Evolutionary conservation across 1,284 basidiomycete species (phyloP).

Genomic region (Cryptococcus neoformans): DNA sequence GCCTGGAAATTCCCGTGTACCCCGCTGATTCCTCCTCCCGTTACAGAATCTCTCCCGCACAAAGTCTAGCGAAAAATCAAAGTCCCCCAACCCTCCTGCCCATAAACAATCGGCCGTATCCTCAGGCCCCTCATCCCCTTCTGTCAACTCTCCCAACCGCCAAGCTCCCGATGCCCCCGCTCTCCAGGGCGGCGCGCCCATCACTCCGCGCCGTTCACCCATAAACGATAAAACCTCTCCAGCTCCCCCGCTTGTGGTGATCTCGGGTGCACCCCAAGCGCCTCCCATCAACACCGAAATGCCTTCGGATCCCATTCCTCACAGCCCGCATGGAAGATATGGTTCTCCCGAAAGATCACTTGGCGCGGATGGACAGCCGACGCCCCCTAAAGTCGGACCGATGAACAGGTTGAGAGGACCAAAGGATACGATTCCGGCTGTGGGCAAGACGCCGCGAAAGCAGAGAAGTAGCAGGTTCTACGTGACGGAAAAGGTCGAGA

Average conservation of each 20-base stretch:
- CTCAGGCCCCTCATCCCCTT: slow-evolving; percentile 36
- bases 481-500: slow-evolving; percentile 92
- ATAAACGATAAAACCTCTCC: slow-evolving; percentile 50
- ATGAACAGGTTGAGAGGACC: slow-evolving; percentile 52
- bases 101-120: slow-evolving; percentile 54
- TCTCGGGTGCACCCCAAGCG: slow-evolving; percentile 57
- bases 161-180: neutral
- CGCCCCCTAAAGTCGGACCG: slow-evolving; percentile 52
- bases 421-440: slow-evolving; percentile 92
- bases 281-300: slow-evolving; percentile 55
- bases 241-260: slow-evolving; percentile 83
- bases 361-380: slow-evolving; percentile 41
- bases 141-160: slow-evolving; percentile 23
- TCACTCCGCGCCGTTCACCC: slow-evolving; percentile 43
- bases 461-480: slow-evolving; percentile 95
- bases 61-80: slow-evolving; percentile 40
- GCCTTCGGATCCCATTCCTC: slow-evolving; percentile 58
- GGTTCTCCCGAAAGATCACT: slow-evolving; percentile 39
- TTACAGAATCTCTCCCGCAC: slow-evolving; percentile 38
- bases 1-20: neutral
- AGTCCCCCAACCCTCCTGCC: slow-evolving; percentile 46
- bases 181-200: slow-evolving; percentile 40
- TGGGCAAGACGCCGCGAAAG: slow-evolving; percentile 91
- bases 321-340: slow-evolving; percentile 53
- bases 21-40: slow-evolving; percentile 6